Base-by-base conservation (phyloP, 352 stramenopile genomes). In the Albugo laibachii region DNA sequence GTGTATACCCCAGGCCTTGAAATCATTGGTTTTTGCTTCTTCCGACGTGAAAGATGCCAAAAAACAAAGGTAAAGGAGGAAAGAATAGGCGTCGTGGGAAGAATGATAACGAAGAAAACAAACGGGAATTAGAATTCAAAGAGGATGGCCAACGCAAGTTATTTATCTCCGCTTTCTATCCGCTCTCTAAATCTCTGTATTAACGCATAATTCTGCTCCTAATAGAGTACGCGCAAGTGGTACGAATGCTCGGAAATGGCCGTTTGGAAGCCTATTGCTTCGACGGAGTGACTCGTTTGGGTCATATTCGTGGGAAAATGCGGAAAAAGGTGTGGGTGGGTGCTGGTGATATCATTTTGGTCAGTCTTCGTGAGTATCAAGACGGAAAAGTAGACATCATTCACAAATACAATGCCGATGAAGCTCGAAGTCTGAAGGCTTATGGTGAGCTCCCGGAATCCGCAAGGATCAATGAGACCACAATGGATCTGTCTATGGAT, bases 261-360 rank as follows among this genome's bases (percentile, higher is more conserved):
- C 83, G 95, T 46, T 93, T 97, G 41, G 94, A 98, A 69, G 95
- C 91, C 45, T 97, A 97, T 68, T 99, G 95, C 65, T 99, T 97
- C 65, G 95, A 99, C 66, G 94, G 94, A 55, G 89, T 97, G 45
- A 98, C 92, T 54, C 85, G 95, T 36, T 66, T 98, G 47, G 92
- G 93, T 49, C 94, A 98, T 69, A 99, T 99, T 69, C 86, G 95
- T 56, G 95, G 95, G 57, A 99, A 98, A 65, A 99, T 99, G 95
- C 76, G 95, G 48, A 98, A 98, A 67, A 99, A 98, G 86, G 93
- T 98, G 45, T 98, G 94, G 94, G 93, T 98, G 31, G 94, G 84
- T 48, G 86, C 88, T 11, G 96, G 96, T 52, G 96, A 99, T 66
- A 99, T 99, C 69, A 96, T 99, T 45, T 77, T 99, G 45, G 88